Conservation (phyloP, 345 rosid species). For the Camelina sativa region DNA sequence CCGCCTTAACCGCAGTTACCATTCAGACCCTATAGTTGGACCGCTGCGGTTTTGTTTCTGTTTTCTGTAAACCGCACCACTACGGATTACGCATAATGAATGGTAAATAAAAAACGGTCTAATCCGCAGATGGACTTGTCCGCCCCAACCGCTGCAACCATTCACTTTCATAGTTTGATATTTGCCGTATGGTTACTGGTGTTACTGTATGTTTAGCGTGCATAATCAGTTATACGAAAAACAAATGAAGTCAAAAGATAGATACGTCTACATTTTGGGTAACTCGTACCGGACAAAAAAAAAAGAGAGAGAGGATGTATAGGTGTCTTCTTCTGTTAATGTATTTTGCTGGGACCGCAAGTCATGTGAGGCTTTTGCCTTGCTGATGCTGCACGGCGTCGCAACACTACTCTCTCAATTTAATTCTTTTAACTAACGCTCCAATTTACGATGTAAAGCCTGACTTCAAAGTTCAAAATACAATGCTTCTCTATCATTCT, state of each 20-base stretch:
- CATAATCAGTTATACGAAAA: constrained; percentile 6
- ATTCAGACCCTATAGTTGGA: too few species aligned
- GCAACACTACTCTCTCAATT: constrained; percentile 24
- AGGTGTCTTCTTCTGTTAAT: constrained; percentile 5
- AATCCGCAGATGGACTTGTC: too few species aligned
- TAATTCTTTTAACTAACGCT: constrained; percentile 16
- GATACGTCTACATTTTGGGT: neutral
- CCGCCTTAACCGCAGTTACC: too few species aligned
- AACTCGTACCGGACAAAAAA: too few species aligned
- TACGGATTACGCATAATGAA: too few species aligned
- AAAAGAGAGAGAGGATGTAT: neutral
- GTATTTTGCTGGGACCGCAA: constrained; percentile 36
- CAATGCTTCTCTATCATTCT: neutral
- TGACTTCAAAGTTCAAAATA: constrained; percentile 1
- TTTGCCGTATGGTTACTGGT: neutral
- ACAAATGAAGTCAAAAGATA: constrained; percentile 17
- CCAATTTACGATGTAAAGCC: constrained; percentile 33
- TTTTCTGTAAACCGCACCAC: too few species aligned
- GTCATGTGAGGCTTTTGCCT: constrained; percentile 36
- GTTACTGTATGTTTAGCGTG: constrained; percentile 22
- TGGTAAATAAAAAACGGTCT: too few species aligned
- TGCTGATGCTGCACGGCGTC: constrained; percentile 43
- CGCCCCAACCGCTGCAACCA: too few species aligned
- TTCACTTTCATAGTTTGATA: neutral
- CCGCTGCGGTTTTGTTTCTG: too few species aligned